Evolutionary conservation across 805 yeast species (phyloP).

Genomic region (Suhomyces vadensis): DNA sequence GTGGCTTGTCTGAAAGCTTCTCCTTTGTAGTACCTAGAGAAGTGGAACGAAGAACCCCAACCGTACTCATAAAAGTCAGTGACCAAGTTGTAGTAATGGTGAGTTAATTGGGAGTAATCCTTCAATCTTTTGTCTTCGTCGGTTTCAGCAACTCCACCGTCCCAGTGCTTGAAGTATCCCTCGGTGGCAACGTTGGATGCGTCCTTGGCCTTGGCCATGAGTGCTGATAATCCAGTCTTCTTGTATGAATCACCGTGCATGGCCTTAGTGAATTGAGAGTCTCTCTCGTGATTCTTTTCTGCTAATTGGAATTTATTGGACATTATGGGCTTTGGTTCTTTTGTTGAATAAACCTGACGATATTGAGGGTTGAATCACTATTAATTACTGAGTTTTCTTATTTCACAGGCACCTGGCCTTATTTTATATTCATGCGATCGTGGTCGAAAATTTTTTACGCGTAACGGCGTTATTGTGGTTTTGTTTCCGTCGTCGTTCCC

Average conservation of each 20-base stretch:
- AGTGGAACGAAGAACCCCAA: conserved; percentile 99
- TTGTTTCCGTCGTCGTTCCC: conserved; percentile 6
- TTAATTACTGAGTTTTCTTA: not conserved
- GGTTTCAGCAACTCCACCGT: conserved; percentile 74
- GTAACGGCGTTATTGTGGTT: not conserved
- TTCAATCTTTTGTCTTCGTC: conserved; percentile 73
- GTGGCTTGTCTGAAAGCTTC: conserved; percentile 93
- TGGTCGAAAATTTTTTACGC: conserved; percentile 4
- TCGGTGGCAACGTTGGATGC: conserved; percentile 80
- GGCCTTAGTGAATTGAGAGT: conserved; percentile 75
- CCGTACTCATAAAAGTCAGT: conserved; percentile 99
- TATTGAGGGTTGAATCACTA: conserved; percentile 10
- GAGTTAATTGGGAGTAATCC: conserved; percentile 89
- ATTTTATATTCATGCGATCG: not conserved
- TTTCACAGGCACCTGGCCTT: not conserved
- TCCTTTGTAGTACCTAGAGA: conserved; percentile 89
- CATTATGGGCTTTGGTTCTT: conserved; percentile 14
- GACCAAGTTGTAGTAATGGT: conserved; percentile 93
- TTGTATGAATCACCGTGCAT: conserved; percentile 78
- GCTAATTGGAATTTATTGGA: conserved; percentile 31
- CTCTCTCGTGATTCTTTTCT: conserved; percentile 56
- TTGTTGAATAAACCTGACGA: conserved; percentile 1
- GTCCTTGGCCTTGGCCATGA: conserved; percentile 70
- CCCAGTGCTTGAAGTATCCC: conserved; percentile 97
- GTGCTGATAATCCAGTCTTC: conserved; percentile 73